Evolutionary conservation across 2,329 filamentous ascomycete species (phyloP), one percentile per base, ranked within the genome.

Genomic region (Rhynchosporium agropyri): DNA sequence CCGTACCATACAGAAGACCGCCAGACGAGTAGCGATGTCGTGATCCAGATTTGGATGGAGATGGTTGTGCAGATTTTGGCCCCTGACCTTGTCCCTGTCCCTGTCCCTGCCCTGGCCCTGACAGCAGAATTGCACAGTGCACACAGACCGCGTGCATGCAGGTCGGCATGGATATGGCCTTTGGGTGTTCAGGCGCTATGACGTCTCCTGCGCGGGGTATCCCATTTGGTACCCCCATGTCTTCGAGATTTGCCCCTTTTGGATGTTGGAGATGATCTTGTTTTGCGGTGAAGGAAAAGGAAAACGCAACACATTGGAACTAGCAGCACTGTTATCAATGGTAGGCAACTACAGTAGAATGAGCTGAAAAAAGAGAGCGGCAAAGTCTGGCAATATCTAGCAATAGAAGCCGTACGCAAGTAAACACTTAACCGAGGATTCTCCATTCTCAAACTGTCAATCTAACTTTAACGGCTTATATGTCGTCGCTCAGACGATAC

Each of bases 161-260:
- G 15, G 42, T 42, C 36, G 36, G 36, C 36, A 8, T 8, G 36
- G 36, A 40, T 40, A 40, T 40, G 36, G 36, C 20, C 28, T 49
- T 49, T 49, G 31, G 10, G 45, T 56, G 48, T 38, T 5, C 13
- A 8, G 15, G 50, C 59, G 58, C 63, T 64, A 61, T 64, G 58
- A 64, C 62, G 62, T 60, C 50, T 61, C 29, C 48, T 60, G 20
- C 33, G 58, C 58, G 58, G 58, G 62, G 54, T 61, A 58, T 58
- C 57, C 42, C 4, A 38, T 61, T 61, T 58, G 13, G 36, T 15
- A 29, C 33, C 33, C 31, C 42, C 33, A 38, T 13, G 26, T 26
- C 50, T 20, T 38, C 31, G 31, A 53, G 50, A 53, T 53, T 33
- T 53, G 15, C 33, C 50, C 50, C 50, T 53, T 53, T 53, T 53